phyloP scores from a whole-genome alignment of 257 asterid genomes.

The Nyctanthes arbortristis region DNA sequence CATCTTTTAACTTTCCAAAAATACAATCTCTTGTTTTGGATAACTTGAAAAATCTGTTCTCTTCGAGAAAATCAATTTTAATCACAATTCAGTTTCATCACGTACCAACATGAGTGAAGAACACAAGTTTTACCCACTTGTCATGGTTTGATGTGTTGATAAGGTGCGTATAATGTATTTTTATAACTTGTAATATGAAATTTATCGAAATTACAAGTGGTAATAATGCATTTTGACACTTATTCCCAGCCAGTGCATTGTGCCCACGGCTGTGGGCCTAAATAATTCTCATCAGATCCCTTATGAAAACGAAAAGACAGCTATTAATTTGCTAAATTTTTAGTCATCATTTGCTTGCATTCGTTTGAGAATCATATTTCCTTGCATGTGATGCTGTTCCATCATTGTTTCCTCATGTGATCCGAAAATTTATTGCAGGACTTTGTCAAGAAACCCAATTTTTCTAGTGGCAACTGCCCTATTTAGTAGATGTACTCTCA shows the following conservation, averaged over 20 bases:
- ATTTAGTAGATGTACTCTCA: background rate
- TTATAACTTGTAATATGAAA: too few species aligned
- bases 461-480: too few species aligned
- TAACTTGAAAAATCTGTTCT: too few species aligned
- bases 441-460: background rate
- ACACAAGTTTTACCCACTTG: too few species aligned
- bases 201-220: background rate
- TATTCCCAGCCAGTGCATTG: background rate
- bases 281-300: background rate
- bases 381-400: background rate
- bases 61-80: too few species aligned
- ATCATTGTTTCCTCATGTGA: constrained; percentile 22
- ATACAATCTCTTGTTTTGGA: too few species aligned
- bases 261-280: background rate
- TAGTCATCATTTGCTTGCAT: background rate
- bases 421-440: constrained; percentile 7
- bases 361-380: background rate
- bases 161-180: too few species aligned
- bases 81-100: too few species aligned
- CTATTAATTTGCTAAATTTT: background rate
- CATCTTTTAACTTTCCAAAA: too few species aligned
- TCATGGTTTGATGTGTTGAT: too few species aligned
- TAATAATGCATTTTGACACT: background rate
- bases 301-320: background rate
- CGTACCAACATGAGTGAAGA: too few species aligned